Percentiles rank a stretch among this genome's conserved stretches.
Evolutionary conservation across 2,329 filamentous ascomycete genomes (phyloP).

Genomic region (Exophiala oligosperma): DNA sequence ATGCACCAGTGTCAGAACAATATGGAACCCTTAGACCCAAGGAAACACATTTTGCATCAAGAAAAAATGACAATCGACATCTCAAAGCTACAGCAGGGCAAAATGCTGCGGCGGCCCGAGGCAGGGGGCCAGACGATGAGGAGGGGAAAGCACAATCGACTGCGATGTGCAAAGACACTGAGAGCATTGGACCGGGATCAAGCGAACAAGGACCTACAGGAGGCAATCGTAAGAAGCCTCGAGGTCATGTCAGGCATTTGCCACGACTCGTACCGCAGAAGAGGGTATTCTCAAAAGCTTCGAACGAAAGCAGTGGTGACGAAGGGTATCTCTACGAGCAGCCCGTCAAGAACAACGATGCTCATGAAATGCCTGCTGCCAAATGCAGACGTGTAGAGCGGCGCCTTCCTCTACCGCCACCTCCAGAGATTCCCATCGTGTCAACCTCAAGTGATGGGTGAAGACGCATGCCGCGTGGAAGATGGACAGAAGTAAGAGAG

Average conservation of each 20-base stretch:
- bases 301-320: slow-evolving; percentile 16
- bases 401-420: slow-evolving; percentile 19
- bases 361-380: neutral
- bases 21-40: too few relatives aligned
- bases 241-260: neutral
- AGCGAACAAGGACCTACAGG: too few relatives aligned
- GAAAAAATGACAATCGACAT: too few relatives aligned
- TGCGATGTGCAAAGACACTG: neutral
- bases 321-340: slow-evolving; percentile 6
- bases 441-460: slow-evolving; percentile 22
- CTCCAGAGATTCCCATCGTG: slow-evolving; percentile 27
- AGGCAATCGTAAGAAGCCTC: neutral
- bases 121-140: too few relatives aligned
- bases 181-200: too few relatives aligned
- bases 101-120: too few relatives aligned
- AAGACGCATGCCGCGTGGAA: neutral
- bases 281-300: neutral
- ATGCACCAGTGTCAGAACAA: neutral
- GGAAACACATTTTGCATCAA: too few relatives aligned
- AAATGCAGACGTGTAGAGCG: neutral
- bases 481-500: neutral
- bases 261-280: slow-evolving; percentile 12
- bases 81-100: too few relatives aligned
- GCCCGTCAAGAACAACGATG: neutral
- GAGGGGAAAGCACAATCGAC: too few relatives aligned